phyloP scores from a whole-genome alignment of 306 rosid species.

The Fagus crenata region DNA sequence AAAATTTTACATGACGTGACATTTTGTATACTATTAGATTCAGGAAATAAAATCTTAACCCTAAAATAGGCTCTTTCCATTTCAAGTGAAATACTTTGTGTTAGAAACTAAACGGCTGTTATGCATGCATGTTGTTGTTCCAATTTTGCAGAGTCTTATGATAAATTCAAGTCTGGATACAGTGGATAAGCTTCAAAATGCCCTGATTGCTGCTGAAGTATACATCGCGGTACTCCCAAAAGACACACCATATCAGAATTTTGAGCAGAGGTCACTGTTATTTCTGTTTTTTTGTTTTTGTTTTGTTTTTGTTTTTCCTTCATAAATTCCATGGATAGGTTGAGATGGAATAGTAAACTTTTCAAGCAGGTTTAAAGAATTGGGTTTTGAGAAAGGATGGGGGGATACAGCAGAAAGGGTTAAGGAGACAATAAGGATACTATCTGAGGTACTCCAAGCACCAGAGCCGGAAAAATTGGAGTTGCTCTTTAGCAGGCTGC shows the following conservation, averaged over 20 bases:
- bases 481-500: slow-evolving; percentile 63
- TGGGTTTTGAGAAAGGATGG: slow-evolving; percentile 99
- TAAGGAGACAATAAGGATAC: slow-evolving; percentile 61
- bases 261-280: slow-evolving; percentile 56
- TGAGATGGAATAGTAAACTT: background rate
- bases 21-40: no score
- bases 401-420: slow-evolving; percentile 77
- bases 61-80: no score
- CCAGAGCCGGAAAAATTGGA: slow-evolving; percentile 72
- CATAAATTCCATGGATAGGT: background rate
- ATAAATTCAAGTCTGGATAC: slow-evolving; percentile 59
- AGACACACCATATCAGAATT: slow-evolving; percentile 52
- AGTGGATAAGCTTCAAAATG: slow-evolving; percentile 65
- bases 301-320: background rate
- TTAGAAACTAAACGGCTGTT: background rate
- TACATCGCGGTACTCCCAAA: slow-evolving; percentile 57
- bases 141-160: slow-evolving; percentile 59
- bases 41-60: no score
- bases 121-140: background rate
- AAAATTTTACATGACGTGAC: no score
- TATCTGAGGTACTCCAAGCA: slow-evolving; percentile 83
- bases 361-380: slow-evolving; percentile 60
- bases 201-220: slow-evolving; percentile 61
- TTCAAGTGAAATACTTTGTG: background rate
- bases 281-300: background rate